Conservation (phyloP, 192 early-diverging fungal genomes). For the Diversispora epigaea region DNA sequence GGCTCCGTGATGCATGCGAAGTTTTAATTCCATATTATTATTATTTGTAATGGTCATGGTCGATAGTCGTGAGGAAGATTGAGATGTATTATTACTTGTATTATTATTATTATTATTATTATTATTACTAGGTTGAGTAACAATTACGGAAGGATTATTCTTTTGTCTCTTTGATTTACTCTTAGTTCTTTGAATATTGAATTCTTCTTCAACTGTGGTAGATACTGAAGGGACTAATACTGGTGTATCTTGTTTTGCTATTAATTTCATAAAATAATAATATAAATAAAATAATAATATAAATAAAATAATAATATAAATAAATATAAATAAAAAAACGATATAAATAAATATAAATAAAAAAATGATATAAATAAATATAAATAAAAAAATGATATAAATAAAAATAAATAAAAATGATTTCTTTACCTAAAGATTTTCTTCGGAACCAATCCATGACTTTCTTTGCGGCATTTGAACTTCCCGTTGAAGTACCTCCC, state of each 20-base stretch:
- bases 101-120: neutral
- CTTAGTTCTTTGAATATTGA: neutral
- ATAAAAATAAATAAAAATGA: neutral
- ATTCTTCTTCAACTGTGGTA: neutral
- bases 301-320: constrained; percentile 2
- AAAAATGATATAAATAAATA: neutral
- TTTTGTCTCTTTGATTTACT: constrained; percentile 7
- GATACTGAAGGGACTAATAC: neutral
- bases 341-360: neutral
- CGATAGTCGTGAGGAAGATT: constrained; percentile 33
- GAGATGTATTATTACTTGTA: too few species aligned
- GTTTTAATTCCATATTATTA: constrained; percentile 50
- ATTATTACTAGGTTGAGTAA: constrained; percentile 25
- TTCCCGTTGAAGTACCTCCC: constrained; percentile 14
- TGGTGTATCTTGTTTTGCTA: constrained; percentile 18
- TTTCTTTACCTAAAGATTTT: constrained; percentile 49
- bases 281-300: neutral
- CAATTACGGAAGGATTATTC: constrained; percentile 7
- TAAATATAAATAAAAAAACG: constrained; percentile 11
- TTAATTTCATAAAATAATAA: constrained; percentile 2
- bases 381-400: constrained; percentile 15
- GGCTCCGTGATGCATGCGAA: constrained; percentile 72
- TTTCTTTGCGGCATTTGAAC: constrained; percentile 56
- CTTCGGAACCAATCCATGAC: constrained; percentile 78
- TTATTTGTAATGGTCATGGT: constrained; percentile 2